A percentile compares a stretch with the other conserved stretches of the same genome.
Evolutionary conservation across 2,329 filamentous ascomycete genomes (phyloP).

Genomic region (Arthrobotrys iridis): DNA sequence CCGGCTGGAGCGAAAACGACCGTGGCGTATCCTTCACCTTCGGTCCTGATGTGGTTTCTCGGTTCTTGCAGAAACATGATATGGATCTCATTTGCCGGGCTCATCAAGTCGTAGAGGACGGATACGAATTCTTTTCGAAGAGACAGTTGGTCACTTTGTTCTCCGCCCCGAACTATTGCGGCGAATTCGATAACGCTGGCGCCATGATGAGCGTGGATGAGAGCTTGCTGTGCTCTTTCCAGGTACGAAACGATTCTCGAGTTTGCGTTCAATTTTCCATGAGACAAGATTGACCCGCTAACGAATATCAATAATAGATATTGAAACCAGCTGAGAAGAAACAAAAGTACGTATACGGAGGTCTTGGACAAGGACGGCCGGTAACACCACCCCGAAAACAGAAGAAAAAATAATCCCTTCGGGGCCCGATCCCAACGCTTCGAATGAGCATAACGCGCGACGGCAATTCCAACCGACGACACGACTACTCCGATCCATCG

Average conservation of each 20-base stretch:
- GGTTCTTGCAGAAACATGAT: constrained; percentile 98
- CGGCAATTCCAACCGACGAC: constrained; percentile 33
- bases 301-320: constrained; percentile 70
- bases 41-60: constrained; percentile 93
- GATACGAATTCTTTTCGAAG: constrained; percentile 99
- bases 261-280: not conserved
- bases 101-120: constrained; percentile 98
- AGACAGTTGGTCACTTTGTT: constrained; percentile 96
- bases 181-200: constrained; percentile 98
- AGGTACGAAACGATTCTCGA: constrained; percentile 69
- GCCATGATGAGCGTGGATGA: constrained; percentile 99
- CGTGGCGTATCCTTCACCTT: constrained; percentile 99
- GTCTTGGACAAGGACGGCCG: constrained; percentile 75
- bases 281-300: constrained; percentile 16
- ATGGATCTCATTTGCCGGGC: constrained; percentile 99
- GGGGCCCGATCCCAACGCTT: constrained; percentile 48
- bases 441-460: constrained; percentile 71
- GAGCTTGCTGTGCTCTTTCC: constrained; percentile 97
- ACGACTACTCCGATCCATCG: not conserved
- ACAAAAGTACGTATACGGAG: constrained; percentile 96
- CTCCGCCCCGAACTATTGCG: constrained; percentile 98
- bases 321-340: constrained; percentile 99
- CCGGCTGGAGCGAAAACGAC: constrained; percentile 98
- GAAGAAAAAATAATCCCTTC: constrained; percentile 70
- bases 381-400: constrained; percentile 77